Percentiles rank a stretch among this genome's conserved stretches.
phyloP scores from a whole-genome alignment of 1,284 basidiomycete species.

The Marasmius sp. region DNA sequence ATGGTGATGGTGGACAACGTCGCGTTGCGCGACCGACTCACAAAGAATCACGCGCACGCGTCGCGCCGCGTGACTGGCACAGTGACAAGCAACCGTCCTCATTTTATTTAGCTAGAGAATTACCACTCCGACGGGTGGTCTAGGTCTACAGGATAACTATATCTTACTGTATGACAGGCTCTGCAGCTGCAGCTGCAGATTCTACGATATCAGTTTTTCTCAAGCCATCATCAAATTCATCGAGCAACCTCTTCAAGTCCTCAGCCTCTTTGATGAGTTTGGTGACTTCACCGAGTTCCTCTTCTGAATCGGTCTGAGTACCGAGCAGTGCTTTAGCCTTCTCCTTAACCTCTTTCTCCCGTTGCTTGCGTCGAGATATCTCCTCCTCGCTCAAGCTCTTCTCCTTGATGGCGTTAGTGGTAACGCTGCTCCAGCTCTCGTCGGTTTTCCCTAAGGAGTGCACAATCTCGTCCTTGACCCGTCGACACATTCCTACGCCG shows the following conservation, averaged over 20 bases:
- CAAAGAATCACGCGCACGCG: not conserved
- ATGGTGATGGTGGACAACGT: not conserved
- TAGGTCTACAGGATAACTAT: not conserved
- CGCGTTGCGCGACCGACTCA: not conserved
- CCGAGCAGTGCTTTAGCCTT: slow-evolving; percentile 5
- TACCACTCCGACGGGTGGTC: too few species aligned
- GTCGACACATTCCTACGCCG: slow-evolving; percentile 81
- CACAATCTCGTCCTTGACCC: slow-evolving; percentile 89
- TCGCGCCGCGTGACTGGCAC: not conserved
- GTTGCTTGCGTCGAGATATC: slow-evolving; percentile 17
- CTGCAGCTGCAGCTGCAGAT: not conserved
- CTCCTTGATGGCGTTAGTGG: slow-evolving; percentile 51
- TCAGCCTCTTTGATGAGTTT: slow-evolving; percentile 62
- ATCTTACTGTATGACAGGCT: not conserved
- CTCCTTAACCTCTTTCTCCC: slow-evolving; percentile 18
- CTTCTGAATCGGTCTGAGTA: slow-evolving; percentile 7
- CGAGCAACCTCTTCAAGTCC: slow-evolving; percentile 56
- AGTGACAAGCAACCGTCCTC: too few species aligned
- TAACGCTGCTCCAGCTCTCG: slow-evolving; percentile 73
- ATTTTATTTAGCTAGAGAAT: too few species aligned
- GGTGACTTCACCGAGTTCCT: slow-evolving; percentile 20
- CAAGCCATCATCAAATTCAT: slow-evolving; percentile 46
- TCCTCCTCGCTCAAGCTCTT: slow-evolving; percentile 43
- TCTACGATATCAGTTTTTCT: not conserved
- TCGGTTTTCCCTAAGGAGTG: slow-evolving; percentile 62